Conservation (phyloP, 129 eudicot genomes). For the Pulicaria dysenterica region DNA sequence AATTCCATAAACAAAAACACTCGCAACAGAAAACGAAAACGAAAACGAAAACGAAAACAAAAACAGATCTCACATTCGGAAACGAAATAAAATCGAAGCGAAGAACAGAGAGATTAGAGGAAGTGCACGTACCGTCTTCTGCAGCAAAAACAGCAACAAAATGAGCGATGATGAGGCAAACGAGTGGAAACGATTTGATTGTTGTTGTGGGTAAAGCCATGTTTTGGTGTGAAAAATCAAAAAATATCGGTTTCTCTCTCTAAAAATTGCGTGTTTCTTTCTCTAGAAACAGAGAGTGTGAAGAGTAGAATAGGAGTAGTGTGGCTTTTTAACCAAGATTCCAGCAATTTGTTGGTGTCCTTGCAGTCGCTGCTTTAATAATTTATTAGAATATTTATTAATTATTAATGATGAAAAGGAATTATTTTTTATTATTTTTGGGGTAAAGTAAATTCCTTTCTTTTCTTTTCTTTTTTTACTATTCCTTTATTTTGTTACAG, state of each 20-base stretch:
- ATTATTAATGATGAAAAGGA: conserved; percentile 8
- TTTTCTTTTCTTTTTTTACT: neutral
- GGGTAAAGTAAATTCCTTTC: conserved; percentile 34
- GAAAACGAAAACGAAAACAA: conserved; percentile 1
- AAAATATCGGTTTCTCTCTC: conserved; percentile 12
- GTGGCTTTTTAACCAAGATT: conserved; percentile 39
- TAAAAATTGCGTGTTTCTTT: conserved; percentile 20
- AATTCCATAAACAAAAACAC: conserved; percentile 7
- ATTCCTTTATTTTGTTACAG: conserved; percentile 14
- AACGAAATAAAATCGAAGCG: neutral
- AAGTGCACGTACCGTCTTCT: conserved; percentile 35
- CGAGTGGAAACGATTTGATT: conserved; percentile 12
- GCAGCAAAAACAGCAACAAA: conserved; percentile 27
- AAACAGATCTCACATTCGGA: conserved; percentile 11
- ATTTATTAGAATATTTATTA: neutral
- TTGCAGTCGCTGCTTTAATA: conserved; percentile 19
- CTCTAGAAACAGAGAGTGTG: conserved; percentile 22
- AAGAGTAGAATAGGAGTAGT: conserved; percentile 15
- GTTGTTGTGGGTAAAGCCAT: conserved; percentile 22
- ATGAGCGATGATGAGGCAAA: conserved; percentile 23
- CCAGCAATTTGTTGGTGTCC: conserved; percentile 9
- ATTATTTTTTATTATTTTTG: conserved; percentile 24
- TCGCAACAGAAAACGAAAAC: neutral
- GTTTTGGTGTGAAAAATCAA: neutral
- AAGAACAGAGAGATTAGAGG: neutral